Base-by-base conservation (phyloP, 352 stramenopile species). In the Phytophthora constricta region DNA sequence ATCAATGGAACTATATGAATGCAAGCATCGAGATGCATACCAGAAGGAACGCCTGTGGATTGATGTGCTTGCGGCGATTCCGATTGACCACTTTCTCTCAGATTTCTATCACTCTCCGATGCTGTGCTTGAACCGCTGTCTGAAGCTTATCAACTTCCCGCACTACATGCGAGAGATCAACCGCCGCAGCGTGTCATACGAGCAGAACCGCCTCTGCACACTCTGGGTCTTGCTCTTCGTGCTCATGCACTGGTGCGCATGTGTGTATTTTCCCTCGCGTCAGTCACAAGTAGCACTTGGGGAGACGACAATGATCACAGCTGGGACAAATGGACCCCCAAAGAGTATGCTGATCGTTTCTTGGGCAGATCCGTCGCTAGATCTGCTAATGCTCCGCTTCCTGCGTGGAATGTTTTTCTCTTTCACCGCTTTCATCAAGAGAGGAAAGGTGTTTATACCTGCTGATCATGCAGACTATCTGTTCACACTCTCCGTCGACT, bases 1-100 rank as follows among this genome's bases (percentile, higher is more conserved):
- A 10, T 84, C 80, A 0, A 74, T 89, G 59, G 80, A 87, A 33
- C 52, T 87, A 19, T 89, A 87, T 37, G 78, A 89, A 53, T 67
- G 70, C 14, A 72, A 65, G 3, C 70, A 84, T 3, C 73, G 71
- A 7, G 50, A 72, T 7, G 52, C 70, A n/a, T 89, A 89, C 57
- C 55, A 71, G 17, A 79, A 65, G 3, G 34, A 70, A 9, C 65
- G 66, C 0, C 23, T 89, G 5, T 74, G 72, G 51, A 76, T 80
- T 42, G 80, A 89, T 47, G 58, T 74, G 22, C 41, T 84, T 16
- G 65, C 73, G 9, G 77, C 80, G 0, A 74, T 89, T n/a, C 80
- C 80, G 5, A 70, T 89, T 13, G 80, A 86, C 45, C 77, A 89
- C 51, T 80, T 89, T 22, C 49, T 82, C 1, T 66, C 74, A 8